Evolutionary conservation across 2,329 filamentous ascomycete genomes (phyloP).

Genomic region (Fusarium protoensiforme): DNA sequence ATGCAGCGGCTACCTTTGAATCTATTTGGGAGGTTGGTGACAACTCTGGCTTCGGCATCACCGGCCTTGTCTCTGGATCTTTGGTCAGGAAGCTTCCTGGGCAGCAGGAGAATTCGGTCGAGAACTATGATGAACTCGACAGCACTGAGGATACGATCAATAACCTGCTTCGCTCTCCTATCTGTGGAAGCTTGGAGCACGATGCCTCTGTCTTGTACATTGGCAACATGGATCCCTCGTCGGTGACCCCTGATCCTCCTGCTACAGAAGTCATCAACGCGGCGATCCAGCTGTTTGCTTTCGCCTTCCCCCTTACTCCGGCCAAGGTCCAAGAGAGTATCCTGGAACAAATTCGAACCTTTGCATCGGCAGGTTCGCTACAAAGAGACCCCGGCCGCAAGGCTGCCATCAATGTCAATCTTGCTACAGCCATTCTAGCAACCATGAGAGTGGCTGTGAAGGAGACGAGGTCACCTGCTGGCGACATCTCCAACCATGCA

Average conservation of each 20-base stretch:
- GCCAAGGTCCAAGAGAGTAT: slow-evolving; percentile 96
- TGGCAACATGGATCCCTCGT: slow-evolving; percentile 56
- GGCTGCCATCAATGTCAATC: slow-evolving; percentile 90
- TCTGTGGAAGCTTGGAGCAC: slow-evolving; percentile 87
- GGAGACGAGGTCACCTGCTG: slow-evolving; percentile 78
- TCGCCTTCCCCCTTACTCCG: slow-evolving; percentile 88
- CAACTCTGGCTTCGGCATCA: slow-evolving; percentile 94
- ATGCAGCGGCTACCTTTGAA: slow-evolving; percentile 89
- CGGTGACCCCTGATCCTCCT: slow-evolving; percentile 75
- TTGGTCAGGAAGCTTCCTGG: slow-evolving; percentile 77
- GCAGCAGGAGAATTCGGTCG: slow-evolving; percentile 66
- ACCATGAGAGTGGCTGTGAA: slow-evolving; percentile 86
- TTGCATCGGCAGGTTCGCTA: slow-evolving; percentile 81
- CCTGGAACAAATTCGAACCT: slow-evolving; percentile 91
- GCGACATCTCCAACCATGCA: slow-evolving; percentile 77
- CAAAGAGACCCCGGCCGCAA: slow-evolving; percentile 89
- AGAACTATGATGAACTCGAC: slow-evolving; percentile 60
- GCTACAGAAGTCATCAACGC: slow-evolving; percentile 95
- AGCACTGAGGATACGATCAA: slow-evolving; percentile 75
- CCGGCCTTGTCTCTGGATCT: slow-evolving; percentile 83
- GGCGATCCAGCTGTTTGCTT: slow-evolving; percentile 92
- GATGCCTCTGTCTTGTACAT: slow-evolving; percentile 87
- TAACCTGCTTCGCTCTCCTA: slow-evolving; percentile 71
- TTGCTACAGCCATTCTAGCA: slow-evolving; percentile 82
- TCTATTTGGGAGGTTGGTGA: slow-evolving; percentile 95